Evolutionary conservation across 495 filamentous ascomycete species (phyloP).

Genomic region (Aspergillus avenaceus): DNA sequence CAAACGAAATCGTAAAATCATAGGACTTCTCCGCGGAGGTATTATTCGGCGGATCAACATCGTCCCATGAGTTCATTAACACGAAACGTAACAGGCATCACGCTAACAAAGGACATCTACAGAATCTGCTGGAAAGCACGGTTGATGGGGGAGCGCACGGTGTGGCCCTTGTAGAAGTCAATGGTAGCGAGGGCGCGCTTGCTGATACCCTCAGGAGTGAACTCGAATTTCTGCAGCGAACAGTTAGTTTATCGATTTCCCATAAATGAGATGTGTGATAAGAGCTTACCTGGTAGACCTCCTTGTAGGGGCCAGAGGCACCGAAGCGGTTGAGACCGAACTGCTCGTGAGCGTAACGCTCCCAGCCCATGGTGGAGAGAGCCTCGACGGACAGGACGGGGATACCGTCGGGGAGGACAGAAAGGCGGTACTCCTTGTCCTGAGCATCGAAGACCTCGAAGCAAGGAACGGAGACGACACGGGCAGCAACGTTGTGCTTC

Average conservation of each 20-base stretch:
- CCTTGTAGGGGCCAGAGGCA: conserved; percentile 93
- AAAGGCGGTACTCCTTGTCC: conserved; percentile 86
- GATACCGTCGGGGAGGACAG: conserved; percentile 89
- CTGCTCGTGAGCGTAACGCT: conserved; percentile 97
- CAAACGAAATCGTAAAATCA: conserved; percentile 8
- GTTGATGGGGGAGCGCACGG: conserved; percentile 91
- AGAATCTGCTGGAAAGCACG: conserved; percentile 59
- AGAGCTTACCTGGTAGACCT: conserved; percentile 83
- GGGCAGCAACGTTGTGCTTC: conserved; percentile 80
- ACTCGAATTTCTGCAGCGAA: conserved; percentile 82
- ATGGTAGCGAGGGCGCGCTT: conserved; percentile 90
- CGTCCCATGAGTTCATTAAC: conserved; percentile 19
- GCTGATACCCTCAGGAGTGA: conserved; percentile 91
- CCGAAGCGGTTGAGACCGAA: conserved; percentile 98
- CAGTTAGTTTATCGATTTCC: conserved; percentile 12
- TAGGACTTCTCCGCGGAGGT: conserved; percentile 16
- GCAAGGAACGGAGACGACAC: conserved; percentile 94
- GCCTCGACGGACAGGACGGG: conserved; percentile 91
- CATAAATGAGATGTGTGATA: background rate
- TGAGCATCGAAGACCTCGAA: conserved; percentile 97
- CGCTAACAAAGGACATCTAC: conserved; percentile 24
- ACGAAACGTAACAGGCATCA: conserved; percentile 14
- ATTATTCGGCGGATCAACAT: conserved; percentile 9
- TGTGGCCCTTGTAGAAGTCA: conserved; percentile 93
- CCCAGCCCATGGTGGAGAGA: conserved; percentile 92